Conservation (phyloP, 352 stramenopile species). For the Globisporangium uncinulatum region DNA sequence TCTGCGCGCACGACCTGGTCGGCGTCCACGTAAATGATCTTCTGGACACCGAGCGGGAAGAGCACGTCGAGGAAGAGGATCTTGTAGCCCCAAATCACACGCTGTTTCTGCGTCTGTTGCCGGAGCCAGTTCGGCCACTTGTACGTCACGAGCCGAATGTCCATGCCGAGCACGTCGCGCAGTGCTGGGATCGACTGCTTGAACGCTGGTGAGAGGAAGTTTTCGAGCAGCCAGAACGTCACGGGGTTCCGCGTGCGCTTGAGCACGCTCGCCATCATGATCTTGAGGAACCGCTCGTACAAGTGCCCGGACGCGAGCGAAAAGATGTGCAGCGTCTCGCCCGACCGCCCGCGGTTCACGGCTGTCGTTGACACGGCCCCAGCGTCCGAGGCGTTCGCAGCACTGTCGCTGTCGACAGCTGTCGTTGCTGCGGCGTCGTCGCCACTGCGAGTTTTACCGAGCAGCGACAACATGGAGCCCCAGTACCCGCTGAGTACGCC, state of each 20-base stretch:
- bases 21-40: constrained; percentile 99
- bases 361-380: background rate
- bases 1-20: constrained; percentile 98
- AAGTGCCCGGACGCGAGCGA: constrained; percentile 95
- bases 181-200: constrained; percentile 93
- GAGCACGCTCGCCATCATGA: constrained; percentile 99
- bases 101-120: constrained; percentile 98
- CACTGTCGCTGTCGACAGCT: background rate
- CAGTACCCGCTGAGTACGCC: constrained; percentile 58
- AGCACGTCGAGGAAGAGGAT: constrained; percentile 99
- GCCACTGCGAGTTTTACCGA: constrained; percentile 26
- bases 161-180: constrained; percentile 91
- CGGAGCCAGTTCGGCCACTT: constrained; percentile 99
- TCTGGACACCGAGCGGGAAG: constrained; percentile 98
- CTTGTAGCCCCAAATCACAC: constrained; percentile 99
- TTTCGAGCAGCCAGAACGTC: constrained; percentile 99
- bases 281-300: constrained; percentile 99
- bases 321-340: constrained; percentile 98
- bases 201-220: constrained; percentile 98
- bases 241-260: constrained; percentile 95
- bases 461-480: constrained; percentile 67
- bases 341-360: constrained; percentile 31
- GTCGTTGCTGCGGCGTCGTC: constrained; percentile 4
- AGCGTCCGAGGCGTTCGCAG: constrained; percentile 8
- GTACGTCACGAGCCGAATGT: constrained; percentile 99